Evolutionary conservation across 345 rosid genomes (phyloP).

Genomic region (Pugionium dolabratum): DNA sequence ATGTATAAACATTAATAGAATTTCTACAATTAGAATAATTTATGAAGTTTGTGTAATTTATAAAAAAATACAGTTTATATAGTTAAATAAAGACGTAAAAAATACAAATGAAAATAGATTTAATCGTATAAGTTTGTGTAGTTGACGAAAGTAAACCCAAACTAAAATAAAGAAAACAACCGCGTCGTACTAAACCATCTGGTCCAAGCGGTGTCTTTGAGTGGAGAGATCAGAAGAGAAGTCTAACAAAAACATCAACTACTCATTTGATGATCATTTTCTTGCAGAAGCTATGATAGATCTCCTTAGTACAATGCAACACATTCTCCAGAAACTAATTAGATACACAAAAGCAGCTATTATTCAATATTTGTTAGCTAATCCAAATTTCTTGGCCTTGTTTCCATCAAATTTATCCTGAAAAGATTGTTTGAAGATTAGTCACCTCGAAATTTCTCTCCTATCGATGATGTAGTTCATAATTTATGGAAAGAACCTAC

Average conservation of each 20-base stretch:
- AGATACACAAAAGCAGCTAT: background rate
- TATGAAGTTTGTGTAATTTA: background rate
- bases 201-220: background rate
- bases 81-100: too few species aligned
- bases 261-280: background rate
- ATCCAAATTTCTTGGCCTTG: slow-evolving; percentile 10
- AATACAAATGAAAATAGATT: too few species aligned
- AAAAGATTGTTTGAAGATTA: background rate
- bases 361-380: background rate
- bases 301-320: slow-evolving; percentile 18
- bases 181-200: background rate
- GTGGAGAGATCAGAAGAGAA: background rate
- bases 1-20: too few species aligned
- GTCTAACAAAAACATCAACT: background rate
- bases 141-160: too few species aligned
- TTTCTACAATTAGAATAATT: too few species aligned
- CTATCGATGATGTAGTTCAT: background rate
- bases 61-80: background rate
- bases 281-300: slow-evolving; percentile 1
- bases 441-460: background rate
- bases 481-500: background rate
- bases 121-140: too few species aligned
- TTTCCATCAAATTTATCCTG: slow-evolving; percentile 4
- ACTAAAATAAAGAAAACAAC: too few species aligned
- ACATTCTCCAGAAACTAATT: slow-evolving; percentile 4